phyloP scores from a whole-genome alignment of 2,329 filamentous ascomycete species.

The Pseudogymnoascus sp. region DNA sequence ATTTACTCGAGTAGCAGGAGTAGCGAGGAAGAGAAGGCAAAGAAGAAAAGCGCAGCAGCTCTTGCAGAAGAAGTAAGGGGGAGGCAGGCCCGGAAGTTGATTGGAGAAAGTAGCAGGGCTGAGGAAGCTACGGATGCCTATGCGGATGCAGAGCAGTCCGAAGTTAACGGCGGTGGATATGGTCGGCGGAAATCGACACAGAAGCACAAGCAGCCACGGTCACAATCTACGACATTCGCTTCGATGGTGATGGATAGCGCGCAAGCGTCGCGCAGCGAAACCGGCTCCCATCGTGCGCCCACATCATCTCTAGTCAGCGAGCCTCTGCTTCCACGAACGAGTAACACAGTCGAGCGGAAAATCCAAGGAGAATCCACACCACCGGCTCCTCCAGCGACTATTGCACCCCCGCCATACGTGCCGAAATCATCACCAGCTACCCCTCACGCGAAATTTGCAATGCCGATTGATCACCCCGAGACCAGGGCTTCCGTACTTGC shows the following conservation, averaged over 20 bases:
- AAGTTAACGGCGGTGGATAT: background rate
- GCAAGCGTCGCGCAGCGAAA: slow-evolving; percentile 28
- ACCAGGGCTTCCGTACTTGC: slow-evolving; percentile 24
- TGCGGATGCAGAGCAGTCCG: slow-evolving; percentile 12
- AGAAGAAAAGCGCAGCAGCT: slow-evolving; percentile 49
- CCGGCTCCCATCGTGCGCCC: slow-evolving; percentile 30
- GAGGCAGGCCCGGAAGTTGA: slow-evolving; percentile 36
- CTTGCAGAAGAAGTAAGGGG: slow-evolving; percentile 49
- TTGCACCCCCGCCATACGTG: slow-evolving; percentile 6
- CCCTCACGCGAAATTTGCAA: slow-evolving; percentile 15
- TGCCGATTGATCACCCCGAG: slow-evolving; percentile 23
- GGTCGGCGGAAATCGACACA: slow-evolving; percentile 4
- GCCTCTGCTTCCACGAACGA: slow-evolving; percentile 51
- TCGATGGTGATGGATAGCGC: slow-evolving; percentile 37
- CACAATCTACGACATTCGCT: slow-evolving; percentile 39
- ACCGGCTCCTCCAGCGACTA: slow-evolving; percentile 22
- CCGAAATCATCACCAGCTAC: background rate
- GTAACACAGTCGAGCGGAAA: slow-evolving; percentile 28
- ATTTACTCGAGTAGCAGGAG: slow-evolving; percentile 61
- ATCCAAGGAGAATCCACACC: background rate
- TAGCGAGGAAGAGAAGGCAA: slow-evolving; percentile 54
- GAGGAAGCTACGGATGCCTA: slow-evolving; percentile 12
- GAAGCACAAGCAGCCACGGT: slow-evolving; percentile 20
- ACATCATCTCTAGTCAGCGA: slow-evolving; percentile 44
- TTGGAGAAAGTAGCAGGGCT: slow-evolving; percentile 13